A percentile compares a stretch with the other conserved stretches of the same genome.
Conservation (phyloP, 2,329 filamentous ascomycete genomes). For the Xylariaceae sp. region DNA sequence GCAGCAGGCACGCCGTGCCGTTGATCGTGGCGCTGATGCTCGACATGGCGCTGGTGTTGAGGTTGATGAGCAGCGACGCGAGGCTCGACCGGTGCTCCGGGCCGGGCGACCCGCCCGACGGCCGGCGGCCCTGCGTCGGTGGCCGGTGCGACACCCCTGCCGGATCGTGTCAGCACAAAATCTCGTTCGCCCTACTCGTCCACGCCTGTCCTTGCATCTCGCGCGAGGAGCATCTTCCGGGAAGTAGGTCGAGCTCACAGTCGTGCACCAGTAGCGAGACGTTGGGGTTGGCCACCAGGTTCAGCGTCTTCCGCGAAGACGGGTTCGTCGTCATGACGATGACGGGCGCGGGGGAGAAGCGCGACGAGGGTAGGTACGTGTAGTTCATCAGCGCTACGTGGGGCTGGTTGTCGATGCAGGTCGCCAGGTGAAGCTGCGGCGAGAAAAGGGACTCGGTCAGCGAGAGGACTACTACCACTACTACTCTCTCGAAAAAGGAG, state of each 20-base stretch:
- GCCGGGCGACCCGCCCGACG: constrained; percentile 54
- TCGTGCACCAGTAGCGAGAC: constrained; percentile 96
- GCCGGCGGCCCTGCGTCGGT: constrained; percentile 57
- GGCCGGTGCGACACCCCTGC: constrained; percentile 83
- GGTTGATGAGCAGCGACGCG: constrained; percentile 75
- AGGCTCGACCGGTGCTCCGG: constrained; percentile 65
- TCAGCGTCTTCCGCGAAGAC: constrained; percentile 70
- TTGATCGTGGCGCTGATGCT: constrained; percentile 92
- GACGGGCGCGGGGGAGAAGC: constrained; percentile 62
- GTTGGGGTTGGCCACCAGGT: constrained; percentile 74
- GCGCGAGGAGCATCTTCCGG: background rate
- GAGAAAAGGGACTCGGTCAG: background rate
- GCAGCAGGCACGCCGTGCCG: constrained; percentile 70
- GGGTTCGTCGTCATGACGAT: constrained; percentile 92
- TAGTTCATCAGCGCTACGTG: constrained; percentile 99
- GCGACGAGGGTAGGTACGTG: constrained; percentile 81
- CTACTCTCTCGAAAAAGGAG: too few species aligned
- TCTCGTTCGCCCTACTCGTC: background rate
- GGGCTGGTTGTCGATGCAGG: constrained; percentile 72
- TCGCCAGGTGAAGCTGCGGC: constrained; percentile 83
- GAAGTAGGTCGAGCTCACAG: constrained; percentile 38
- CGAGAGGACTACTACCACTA: too few species aligned
- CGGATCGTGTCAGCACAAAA: constrained; percentile 1
- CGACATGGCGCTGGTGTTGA: constrained; percentile 82
- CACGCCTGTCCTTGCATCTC: too few species aligned